Conservation (phyloP, 164 flowering plant species). For the Vitis amurensis region DNA sequence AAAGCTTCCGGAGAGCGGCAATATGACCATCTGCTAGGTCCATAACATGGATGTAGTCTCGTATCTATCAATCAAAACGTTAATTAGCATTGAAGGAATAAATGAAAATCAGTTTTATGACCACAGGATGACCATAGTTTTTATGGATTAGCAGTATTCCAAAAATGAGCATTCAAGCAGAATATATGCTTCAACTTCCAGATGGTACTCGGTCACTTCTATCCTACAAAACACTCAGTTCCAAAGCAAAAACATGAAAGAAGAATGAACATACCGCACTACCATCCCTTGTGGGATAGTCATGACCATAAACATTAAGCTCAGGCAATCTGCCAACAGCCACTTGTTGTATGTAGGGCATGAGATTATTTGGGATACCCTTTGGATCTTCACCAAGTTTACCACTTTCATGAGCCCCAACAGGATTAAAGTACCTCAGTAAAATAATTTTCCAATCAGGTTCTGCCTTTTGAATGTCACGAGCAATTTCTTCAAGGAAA, state of each 20-base stretch:
- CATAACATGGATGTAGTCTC: conserved; percentile 89
- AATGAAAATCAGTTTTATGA: background rate
- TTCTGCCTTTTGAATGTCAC: conserved; percentile 83
- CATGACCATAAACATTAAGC: conserved; percentile 86
- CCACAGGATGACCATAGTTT: background rate
- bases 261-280: conserved; percentile 62
- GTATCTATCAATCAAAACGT: conserved; percentile 37
- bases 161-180: no score
- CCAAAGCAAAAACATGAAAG: background rate
- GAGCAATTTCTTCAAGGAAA: conserved; percentile 84
- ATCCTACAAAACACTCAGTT: background rate
- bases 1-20: conserved; percentile 70
- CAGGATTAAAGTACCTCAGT: conserved; percentile 92
- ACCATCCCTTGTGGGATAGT: conserved; percentile 92
- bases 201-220: no score
- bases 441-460: conserved; percentile 81
- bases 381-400: conserved; percentile 93
- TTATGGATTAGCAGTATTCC: background rate
- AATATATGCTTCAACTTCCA: no score
- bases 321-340: conserved; percentile 93
- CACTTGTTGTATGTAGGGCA: conserved; percentile 96
- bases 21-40: conserved; percentile 90
- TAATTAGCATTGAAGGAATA: background rate
- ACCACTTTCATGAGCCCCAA: conserved; percentile 94
- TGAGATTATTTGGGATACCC: conserved; percentile 93